Evolutionary conservation across 2,329 filamentous ascomycete genomes (phyloP).

Genomic region (Trichoderma guizhouense): DNA sequence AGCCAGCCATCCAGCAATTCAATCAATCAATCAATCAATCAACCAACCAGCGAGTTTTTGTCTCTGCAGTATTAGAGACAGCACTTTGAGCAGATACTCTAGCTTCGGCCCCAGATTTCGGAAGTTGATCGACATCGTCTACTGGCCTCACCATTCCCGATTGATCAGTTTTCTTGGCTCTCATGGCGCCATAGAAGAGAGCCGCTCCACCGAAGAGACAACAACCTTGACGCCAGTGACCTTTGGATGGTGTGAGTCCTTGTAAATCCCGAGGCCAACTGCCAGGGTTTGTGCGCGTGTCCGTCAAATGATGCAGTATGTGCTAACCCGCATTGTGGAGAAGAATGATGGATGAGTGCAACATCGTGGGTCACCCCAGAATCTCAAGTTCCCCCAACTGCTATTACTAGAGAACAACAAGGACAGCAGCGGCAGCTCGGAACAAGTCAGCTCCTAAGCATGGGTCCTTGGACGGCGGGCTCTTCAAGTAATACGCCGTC

Average conservation of each 20-base stretch:
- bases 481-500: not conserved
- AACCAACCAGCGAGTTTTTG: not conserved
- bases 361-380: not conserved
- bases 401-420: not conserved
- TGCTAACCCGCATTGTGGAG: conserved; percentile 6
- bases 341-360: not conserved
- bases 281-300: not conserved
- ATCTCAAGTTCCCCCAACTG: not conserved
- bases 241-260: not conserved
- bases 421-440: not conserved
- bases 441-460: not conserved
- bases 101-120: not conserved
- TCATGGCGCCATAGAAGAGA: not conserved
- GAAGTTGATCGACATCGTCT: not conserved
- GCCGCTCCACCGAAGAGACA: not conserved
- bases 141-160: not conserved
- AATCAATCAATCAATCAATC: not conserved
- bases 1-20: not conserved
- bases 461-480: not conserved
- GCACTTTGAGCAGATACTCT: not conserved
- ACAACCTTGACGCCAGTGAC: not conserved
- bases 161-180: not conserved
- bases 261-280: not conserved
- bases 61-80: not conserved
- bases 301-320: not conserved